Evolutionary conservation across 2,329 filamentous ascomycete genomes (phyloP).

Genomic region (Beauveria sp.): DNA sequence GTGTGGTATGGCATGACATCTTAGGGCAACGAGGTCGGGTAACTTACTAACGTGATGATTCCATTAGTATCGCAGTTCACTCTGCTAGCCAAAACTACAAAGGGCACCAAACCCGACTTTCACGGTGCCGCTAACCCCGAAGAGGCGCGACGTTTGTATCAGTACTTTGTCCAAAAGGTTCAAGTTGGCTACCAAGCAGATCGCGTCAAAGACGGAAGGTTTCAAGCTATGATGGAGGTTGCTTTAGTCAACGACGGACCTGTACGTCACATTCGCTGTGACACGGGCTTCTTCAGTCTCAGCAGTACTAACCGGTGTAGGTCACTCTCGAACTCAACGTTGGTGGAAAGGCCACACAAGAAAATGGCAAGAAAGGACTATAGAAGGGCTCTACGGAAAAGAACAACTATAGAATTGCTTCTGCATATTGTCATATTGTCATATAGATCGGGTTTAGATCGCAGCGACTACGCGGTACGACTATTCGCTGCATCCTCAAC

Average conservation of each 20-base stretch:
- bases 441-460: neutral
- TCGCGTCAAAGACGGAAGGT: conserved; percentile 87
- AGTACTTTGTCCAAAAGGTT: conserved; percentile 73
- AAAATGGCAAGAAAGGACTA: neutral
- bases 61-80: conserved; percentile 88
- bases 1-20: conserved; percentile 57
- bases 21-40: neutral
- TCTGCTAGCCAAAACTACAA: conserved; percentile 84
- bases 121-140: conserved; percentile 76
- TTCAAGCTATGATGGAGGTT: conserved; percentile 99
- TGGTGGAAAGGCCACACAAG: neutral
- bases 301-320: neutral
- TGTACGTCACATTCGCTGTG: conserved; percentile 31
- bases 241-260: conserved; percentile 80
- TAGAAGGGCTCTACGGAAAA: too few relatives aligned
- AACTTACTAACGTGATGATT: neutral
- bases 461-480: neutral
- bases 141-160: conserved; percentile 74
- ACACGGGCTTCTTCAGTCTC: neutral
- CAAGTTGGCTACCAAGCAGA: conserved; percentile 63
- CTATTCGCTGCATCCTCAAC: neutral
- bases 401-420: neutral
- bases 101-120: conserved; percentile 92
- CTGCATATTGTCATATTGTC: neutral
- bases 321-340: conserved; percentile 9